These are phyloP conservation scores for Puccinia coronata DNA, from an alignment of 1,284 basidiomycete genomes.

Conservation along the genomic window DNA sequence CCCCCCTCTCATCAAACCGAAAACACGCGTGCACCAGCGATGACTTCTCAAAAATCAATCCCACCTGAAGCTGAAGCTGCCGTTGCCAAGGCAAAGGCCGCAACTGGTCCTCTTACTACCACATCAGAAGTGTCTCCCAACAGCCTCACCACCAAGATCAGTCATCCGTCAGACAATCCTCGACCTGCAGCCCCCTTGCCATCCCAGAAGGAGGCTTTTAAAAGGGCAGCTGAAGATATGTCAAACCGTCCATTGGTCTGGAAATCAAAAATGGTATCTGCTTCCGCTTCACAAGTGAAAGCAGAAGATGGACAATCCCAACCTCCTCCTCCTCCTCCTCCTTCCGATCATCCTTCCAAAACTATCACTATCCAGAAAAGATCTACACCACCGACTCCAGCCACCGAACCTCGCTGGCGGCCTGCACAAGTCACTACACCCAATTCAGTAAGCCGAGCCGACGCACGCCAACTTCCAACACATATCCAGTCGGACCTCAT, in stretches of 20 bases:
- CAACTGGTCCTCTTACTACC: background rate
- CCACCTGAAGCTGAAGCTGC: background rate
- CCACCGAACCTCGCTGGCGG: background rate
- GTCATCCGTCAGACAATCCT: background rate
- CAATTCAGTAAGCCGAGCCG: slow-evolving; percentile 15
- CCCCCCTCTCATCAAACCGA: slow-evolving; percentile 19
- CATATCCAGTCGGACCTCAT: slow-evolving; percentile 12
- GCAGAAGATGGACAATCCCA: slow-evolving; percentile 5
- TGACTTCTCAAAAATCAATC: background rate
- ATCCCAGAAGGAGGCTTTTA: slow-evolving; percentile 44
- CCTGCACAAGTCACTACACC: background rate
- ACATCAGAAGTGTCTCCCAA: background rate
- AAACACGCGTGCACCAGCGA: background rate
- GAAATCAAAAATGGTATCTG: slow-evolving; percentile 16
- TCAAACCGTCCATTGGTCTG: slow-evolving; percentile 1
- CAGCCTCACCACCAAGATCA: background rate
- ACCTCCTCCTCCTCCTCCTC: background rate
- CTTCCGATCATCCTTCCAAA: background rate
- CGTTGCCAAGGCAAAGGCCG: background rate
- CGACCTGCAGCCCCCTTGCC: background rate
- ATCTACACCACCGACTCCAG: background rate
- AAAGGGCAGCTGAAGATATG: slow-evolving; percentile 2
- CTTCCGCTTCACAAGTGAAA: background rate
- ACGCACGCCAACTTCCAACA: slow-evolving; percentile 28
- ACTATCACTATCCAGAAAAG: slow-evolving; percentile 17